Base-by-base conservation (phyloP, 305 asterid species). In the Vinca major region DNA sequence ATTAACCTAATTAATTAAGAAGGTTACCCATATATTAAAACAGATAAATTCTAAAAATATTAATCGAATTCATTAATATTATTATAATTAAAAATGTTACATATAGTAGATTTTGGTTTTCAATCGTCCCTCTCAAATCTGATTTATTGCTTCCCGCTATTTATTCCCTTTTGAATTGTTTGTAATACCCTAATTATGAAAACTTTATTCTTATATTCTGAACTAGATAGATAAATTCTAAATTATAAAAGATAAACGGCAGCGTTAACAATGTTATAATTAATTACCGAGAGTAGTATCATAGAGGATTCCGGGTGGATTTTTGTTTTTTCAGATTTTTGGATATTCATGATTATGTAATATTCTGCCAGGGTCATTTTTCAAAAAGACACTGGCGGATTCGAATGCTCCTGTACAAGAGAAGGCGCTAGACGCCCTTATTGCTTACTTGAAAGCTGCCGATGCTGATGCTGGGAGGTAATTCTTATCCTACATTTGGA, bases 371-470 rank as follows among this genome's bases (percentile, higher is more conserved):
- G 99, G 99, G 67, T 86, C 84, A 1, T 93, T 82, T 84, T 93
- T 93, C 78, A 86, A 75, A 84, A 93, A 93, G 84, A 58, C 89
- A 8, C 84, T 93, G 72, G 89, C 95, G 73, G 97, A 93, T 78
- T 81, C 96, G 14, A 91, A 94, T 86, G 93, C 97, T 16, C 99
- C 99, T 0, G 99, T 91, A 63, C 99, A 94, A 83, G 99, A 94
- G 86, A 94, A 91, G 86, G 96, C 96, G n/a, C 81, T 94, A 45
- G 99, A 94, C 81, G 98, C 96, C 21, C 95, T 94, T 54, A 88
- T 94, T 81, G 96, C 92, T 39, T 94, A 71, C 81, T 79, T 94
- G 71, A 94, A 75, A 83, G 99, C 96, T 71, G 99, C 90, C 2
- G 99, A 94, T 81, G 88, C 97, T 77, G 99, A 94, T 81, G 90